Evolutionary conservation across 352 stramenopile genomes (phyloP), one percentile per base, ranked within the genome.

Genomic region (Globisporangium camurandrum): DNA sequence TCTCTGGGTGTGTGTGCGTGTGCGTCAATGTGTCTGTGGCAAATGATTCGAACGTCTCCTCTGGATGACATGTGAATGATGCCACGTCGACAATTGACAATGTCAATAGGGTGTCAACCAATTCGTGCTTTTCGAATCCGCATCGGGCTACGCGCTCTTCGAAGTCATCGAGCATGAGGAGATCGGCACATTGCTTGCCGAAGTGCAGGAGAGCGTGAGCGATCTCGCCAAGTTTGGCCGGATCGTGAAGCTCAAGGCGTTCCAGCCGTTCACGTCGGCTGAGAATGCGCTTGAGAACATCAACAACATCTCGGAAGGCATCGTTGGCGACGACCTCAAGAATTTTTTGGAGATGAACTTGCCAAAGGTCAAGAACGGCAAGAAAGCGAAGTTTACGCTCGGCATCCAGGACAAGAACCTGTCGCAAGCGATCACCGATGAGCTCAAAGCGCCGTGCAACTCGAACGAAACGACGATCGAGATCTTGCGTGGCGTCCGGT

Each of bases 291-390:
- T 99, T 5, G 94, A 98, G 67, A 99, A 99, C 84, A 98, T 99
- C 55, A 99, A 99, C 72, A 97, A 97, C 54, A 77, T 99, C 34
- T 97, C 89, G 52, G 94, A 98, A 69, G 87, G 96, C 31, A 66
- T 98, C 27, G 49, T 98, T 36, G 81, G 84, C 48, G 84, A 97
- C 28, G 88, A 96, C 63, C 85, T 98, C 39, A 95, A 98, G 64
- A 95, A 97, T 66, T 99, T 99, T 77, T 83, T 99, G 46, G 96
- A 99, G 69, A 97, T 98, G 85, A 99, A 99, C 75, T 62, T 99
- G 49, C 96, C 97, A 34, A 98, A 99, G 64, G 84, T 95, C 54
- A 97, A 96, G 65, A 75, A 92, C 33, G 75, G 75, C 50, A 95
- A 95, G 66, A 94, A 95, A 64, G 72, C 72, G 56, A 95, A 93